These are phyloP conservation scores for Talaromyces marneffei DNA, from an alignment of 2,329 filamentous ascomycete genomes.

Conservation along the genomic window DNA sequence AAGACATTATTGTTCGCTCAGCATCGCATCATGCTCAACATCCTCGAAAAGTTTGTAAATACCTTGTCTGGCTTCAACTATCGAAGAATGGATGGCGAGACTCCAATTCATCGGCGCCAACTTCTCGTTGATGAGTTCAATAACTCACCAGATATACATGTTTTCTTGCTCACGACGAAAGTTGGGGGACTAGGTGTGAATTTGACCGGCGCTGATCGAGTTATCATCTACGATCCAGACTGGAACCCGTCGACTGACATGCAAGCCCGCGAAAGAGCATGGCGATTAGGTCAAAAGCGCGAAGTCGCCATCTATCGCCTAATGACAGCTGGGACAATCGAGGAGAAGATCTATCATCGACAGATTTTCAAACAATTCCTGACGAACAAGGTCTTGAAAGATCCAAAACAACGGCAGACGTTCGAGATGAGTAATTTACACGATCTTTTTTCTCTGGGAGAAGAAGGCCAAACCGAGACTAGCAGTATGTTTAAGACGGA, in stretches of 20 bases:
- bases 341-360: constrained; percentile 98
- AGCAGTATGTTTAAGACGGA: constrained; percentile 81
- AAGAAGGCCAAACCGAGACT: constrained; percentile 70
- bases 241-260: constrained; percentile 98
- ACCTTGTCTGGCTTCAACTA: constrained; percentile 66
- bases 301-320: constrained; percentile 94
- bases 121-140: constrained; percentile 91
- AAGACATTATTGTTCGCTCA: constrained; percentile 93
- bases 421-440: constrained; percentile 88
- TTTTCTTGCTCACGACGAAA: constrained; percentile 92
- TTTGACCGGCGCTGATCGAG: constrained; percentile 85
- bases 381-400: constrained; percentile 90
- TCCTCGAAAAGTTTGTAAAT: constrained; percentile 74
- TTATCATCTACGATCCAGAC: constrained; percentile 97
- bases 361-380: constrained; percentile 99
- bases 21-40: constrained; percentile 90
- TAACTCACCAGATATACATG: constrained; percentile 66
- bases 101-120: constrained; percentile 82
- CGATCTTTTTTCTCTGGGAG: constrained; percentile 78
- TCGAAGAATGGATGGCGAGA: constrained; percentile 88
- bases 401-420: constrained; percentile 86
- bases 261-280: constrained; percentile 90
- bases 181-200: constrained; percentile 93
- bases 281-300: constrained; percentile 89
- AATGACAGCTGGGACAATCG: constrained; percentile 97